phyloP scores from a whole-genome alignment of 495 filamentous ascomycete species.

The Coniosporium apollinis region DNA sequence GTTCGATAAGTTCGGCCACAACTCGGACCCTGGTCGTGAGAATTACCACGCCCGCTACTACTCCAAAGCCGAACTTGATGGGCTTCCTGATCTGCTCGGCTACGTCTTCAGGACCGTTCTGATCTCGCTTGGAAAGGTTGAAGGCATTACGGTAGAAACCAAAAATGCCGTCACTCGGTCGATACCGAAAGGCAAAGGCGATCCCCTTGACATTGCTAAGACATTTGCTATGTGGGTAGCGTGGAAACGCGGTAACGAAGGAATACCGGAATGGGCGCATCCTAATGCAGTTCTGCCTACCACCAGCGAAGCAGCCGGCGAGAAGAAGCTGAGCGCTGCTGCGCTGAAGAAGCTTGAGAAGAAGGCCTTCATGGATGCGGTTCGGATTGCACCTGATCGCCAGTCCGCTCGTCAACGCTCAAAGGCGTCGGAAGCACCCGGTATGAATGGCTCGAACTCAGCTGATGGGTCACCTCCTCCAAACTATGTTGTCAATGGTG shows the following conservation, averaged over 20 bases:
- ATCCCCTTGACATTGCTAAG: constrained; percentile 43
- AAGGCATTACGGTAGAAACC: constrained; percentile 37
- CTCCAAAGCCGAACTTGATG: constrained; percentile 51
- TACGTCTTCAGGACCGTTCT: constrained; percentile 54
- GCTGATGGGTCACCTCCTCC: too few relatives aligned
- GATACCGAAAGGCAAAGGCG: constrained; percentile 45
- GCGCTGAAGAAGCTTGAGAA: constrained; percentile 19
- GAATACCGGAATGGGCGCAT: constrained; percentile 47
- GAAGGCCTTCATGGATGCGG: constrained; percentile 14
- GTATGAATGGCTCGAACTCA: constrained; percentile 1
- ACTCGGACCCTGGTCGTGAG: constrained; percentile 26
- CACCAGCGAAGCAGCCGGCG: constrained; percentile 7
- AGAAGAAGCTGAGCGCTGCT: constrained; percentile 23
- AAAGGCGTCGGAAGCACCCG: constrained; percentile 6
- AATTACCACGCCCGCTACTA: constrained; percentile 48
- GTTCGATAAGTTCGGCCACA: constrained; percentile 35
- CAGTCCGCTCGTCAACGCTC: constrained; percentile 15
- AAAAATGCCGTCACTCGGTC: constrained; percentile 44
- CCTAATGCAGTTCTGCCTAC: constrained; percentile 19
- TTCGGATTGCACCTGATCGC: constrained; percentile 14
- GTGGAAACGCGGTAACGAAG: constrained; percentile 59
- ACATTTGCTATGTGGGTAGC: constrained; percentile 54
- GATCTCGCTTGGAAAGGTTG: constrained; percentile 45
- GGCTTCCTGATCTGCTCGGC: constrained; percentile 42
- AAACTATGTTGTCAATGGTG: constrained; percentile 3